Conservation (phyloP, 1,139 yeast species). For the Saccharomycopsis phalli region DNA sequence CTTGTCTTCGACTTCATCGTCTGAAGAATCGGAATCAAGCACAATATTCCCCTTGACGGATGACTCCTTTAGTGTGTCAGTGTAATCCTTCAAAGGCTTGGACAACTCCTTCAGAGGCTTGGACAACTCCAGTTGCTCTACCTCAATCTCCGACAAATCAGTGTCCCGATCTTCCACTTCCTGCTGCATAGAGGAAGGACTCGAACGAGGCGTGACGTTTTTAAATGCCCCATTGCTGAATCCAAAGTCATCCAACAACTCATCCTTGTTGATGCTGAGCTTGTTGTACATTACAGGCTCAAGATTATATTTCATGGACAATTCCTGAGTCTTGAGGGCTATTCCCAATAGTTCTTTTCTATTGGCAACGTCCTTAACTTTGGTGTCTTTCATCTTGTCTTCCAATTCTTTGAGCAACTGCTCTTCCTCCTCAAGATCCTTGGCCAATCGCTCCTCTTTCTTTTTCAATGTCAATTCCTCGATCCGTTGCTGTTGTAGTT, state of each 20-base stretch:
- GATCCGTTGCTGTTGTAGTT: conserved; percentile 20
- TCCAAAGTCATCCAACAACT: conserved; percentile 21
- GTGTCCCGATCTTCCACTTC: conserved; percentile 6
- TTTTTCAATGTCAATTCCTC: conserved; percentile 23
- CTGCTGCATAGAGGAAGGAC: conserved; percentile 6
- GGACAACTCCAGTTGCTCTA: background rate
- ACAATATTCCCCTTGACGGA: conserved; percentile 10
- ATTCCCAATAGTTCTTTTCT: conserved; percentile 21
- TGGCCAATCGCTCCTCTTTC: conserved; percentile 20
- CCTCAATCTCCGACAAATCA: conserved; percentile 7
- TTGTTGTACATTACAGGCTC: conserved; percentile 20
- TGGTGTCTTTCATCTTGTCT: conserved; percentile 13
- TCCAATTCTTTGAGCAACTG: conserved; percentile 20
- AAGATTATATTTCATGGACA: conserved; percentile 10
- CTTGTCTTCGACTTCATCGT: conserved; percentile 22
- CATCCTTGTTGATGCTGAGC: conserved; percentile 20
- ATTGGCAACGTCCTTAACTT: conserved; percentile 2
- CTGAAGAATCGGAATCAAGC: conserved; percentile 22
- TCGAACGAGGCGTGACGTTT: conserved; percentile 3
- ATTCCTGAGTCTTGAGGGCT: conserved; percentile 18
- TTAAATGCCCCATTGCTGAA: conserved; percentile 17
- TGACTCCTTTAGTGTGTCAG: conserved; percentile 16
- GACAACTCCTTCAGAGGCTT: conserved; percentile 13
- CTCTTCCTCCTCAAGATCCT: conserved; percentile 20
- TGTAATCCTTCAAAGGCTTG: conserved; percentile 7